phyloP scores from a whole-genome alignment of 1,139 yeast species.

The Blastobotrys serpentis region DNA sequence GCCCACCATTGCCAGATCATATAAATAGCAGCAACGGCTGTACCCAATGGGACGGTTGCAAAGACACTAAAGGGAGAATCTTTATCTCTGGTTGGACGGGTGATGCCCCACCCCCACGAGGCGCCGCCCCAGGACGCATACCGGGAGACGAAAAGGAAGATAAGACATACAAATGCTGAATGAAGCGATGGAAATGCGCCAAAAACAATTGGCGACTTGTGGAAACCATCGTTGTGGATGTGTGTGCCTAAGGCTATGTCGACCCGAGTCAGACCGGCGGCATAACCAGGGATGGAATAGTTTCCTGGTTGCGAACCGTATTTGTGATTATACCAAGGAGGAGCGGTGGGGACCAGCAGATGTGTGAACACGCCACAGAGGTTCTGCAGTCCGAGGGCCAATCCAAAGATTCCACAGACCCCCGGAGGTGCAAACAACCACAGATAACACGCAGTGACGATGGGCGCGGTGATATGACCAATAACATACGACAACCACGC shows the following conservation, averaged over 20 bases:
- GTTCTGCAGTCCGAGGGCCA: constrained; percentile 59
- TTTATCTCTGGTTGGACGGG: constrained; percentile 5
- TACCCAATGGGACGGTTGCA: constrained; percentile 29
- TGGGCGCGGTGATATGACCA: constrained; percentile 59
- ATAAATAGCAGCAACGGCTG: constrained; percentile 41
- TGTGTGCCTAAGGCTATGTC: constrained; percentile 64
- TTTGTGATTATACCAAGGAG: constrained; percentile 68
- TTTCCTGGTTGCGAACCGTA: constrained; percentile 52
- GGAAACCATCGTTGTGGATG: constrained; percentile 60
- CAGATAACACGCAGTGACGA: constrained; percentile 60
- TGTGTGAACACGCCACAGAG: constrained; percentile 61
- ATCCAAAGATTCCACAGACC: constrained; percentile 50
- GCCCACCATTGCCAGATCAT: constrained; percentile 70
- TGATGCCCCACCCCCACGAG: constrained; percentile 29
- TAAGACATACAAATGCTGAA: constrained; percentile 60
- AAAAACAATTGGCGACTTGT: constrained; percentile 65
- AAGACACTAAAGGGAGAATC: constrained; percentile 5
- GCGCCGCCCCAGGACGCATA: constrained; percentile 42
- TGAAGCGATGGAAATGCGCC: constrained; percentile 71
- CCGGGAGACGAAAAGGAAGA: constrained; percentile 47
- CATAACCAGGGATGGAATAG: constrained; percentile 64
- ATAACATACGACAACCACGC: constrained; percentile 65
- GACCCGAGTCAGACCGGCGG: constrained; percentile 67
- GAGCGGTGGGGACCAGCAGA: constrained; percentile 61
- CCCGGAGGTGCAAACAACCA: constrained; percentile 70